A percentile compares a stretch with the other conserved stretches of the same genome.
phyloP scores from a whole-genome alignment of 1,284 basidiomycete genomes.

The Leccinum ambiguum region DNA sequence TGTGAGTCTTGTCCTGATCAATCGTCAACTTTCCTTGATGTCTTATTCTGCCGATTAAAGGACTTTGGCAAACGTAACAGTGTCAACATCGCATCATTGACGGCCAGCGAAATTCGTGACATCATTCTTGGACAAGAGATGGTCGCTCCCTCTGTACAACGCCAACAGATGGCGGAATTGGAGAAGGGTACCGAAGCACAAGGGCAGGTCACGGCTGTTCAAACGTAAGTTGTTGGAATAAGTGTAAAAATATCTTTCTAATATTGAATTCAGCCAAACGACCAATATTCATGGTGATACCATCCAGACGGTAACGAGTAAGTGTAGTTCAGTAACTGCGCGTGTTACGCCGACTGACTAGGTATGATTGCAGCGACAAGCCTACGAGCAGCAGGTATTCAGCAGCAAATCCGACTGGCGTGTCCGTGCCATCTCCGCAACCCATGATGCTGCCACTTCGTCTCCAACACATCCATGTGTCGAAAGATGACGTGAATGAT shows the following conservation, averaged over 20 bases:
- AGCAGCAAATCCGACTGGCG: conserved; percentile 99
- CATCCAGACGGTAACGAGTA: conserved; percentile 93
- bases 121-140: conserved; percentile 98
- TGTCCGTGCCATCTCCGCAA: conserved; percentile 93
- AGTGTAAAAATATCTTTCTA: conserved; percentile 7
- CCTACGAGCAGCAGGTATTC: conserved; percentile 95
- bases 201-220: conserved; percentile 93
- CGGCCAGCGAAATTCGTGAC: conserved; percentile 94
- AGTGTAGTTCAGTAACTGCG: conserved; percentile 29
- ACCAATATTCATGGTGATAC: conserved; percentile 98
- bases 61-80: conserved; percentile 99
- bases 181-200: conserved; percentile 96
- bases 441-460: conserved; percentile 86
- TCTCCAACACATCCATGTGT: conserved; percentile 97
- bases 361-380: conserved; percentile 68
- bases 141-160: conserved; percentile 87
- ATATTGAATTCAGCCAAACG: conserved; percentile 63
- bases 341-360: conserved; percentile 8
- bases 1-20: conserved; percentile 38
- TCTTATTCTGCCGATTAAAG: conserved; percentile 35
- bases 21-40: background rate
- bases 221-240: conserved; percentile 60
- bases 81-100: conserved; percentile 97
- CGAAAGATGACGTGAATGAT: conserved; percentile 98
- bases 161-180: conserved; percentile 99